Base-by-base conservation (phyloP, 345 rosid genomes). In the Bruguiera gymnorhiza region DNA sequence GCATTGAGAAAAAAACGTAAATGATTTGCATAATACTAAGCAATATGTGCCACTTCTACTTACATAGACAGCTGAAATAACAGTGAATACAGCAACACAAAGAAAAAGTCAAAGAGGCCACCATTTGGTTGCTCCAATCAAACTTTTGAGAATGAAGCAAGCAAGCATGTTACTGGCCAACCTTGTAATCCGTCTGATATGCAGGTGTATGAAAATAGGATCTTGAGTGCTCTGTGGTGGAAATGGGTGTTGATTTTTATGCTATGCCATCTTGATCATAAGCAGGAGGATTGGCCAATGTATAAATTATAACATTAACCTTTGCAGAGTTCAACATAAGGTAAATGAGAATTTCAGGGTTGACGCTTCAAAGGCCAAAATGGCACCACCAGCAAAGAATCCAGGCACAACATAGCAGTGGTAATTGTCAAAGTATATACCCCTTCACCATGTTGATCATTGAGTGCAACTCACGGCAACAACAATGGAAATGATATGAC, bases 391-490 rank as follows among this genome's bases (percentile, higher is more conserved):
- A 1, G 91, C 93, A 84, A 89, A 94, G 46, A 88, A 92, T 21
- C 98, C 97, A 0, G 90, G 89, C 65, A 85, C 88, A 51, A 88
- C 97, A 50, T 85, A 27, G 29, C 29, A 27, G 29, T 27, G 29
- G 29, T 27, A 85, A 76, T 24, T 73, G 57, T 82, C 83, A 4
- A 80, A 66, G 73, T 80, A 73, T 69, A 69, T 29, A 73, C 84
- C 66, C 67, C 85, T 69, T 86, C 87, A 10, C 70, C 86, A 63
- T 79, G 96, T 70, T 77, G 86, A 73, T 82, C 83, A 61, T 92
- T 94, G 30, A 92, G 87, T 15, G 90, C 90, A 75, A 96, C 87
- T n/a, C 92, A 97, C 13, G 86, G 81, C 24, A 95, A 85, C 78
- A 90, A 76, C 69, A 95, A 75, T 50, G 86, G 89, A 82, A 95